Evolutionary conservation across 2,329 filamentous ascomycete genomes (phyloP), one percentile per base, ranked within the genome.

Genomic region (Venturia aucupariae): DNA sequence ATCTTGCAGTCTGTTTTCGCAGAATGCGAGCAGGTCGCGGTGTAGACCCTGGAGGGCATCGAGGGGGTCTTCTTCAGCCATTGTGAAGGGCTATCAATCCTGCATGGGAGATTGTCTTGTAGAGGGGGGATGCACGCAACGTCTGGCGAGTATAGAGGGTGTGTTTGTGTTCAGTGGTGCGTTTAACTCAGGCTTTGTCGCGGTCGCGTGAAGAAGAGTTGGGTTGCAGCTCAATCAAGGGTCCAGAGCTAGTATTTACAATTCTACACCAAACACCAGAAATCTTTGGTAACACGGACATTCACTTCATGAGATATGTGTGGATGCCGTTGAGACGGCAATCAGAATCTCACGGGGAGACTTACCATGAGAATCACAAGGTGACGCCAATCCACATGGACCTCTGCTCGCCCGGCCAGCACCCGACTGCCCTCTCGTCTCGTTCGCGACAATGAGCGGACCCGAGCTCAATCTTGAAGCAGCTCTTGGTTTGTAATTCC

Each of bases 21-120:
- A 84, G 70, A 94, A 82, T 65, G 88, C 86, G 69, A 89, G 80
- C 67, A 99, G 85, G 78, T 96, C 92, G 75, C 89, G 86, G 76
- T 96, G 90, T 70, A 99, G 86, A 75, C 86, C 87, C 79, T 92
- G 87, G 72, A 95, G 82, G 72, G 60, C 35, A n/a, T 63, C 42
- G 15, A 65, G 48, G n/a, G 41, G 39, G 19, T 63, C 62, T 39
- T 55, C 42, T 51, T 61, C 63, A 24, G 57, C 57, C 63, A 61
- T 64, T 59, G 22, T 44, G 30, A 15, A 39, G 19, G 42, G 32
- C 5, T 48, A 54, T 39, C 48, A 22, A 30, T 22, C 38, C 13
- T 41, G 19, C 59, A 35, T 51, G 22, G 51, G 54, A 17, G 48
- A 27, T 17, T 55, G 24, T 2, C 2, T n/a, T n/a, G 22, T 15